These are phyloP conservation scores for Suhomyces wounanorum DNA, from an alignment of 1,139 yeast species.

Conservation along the genomic window DNA sequence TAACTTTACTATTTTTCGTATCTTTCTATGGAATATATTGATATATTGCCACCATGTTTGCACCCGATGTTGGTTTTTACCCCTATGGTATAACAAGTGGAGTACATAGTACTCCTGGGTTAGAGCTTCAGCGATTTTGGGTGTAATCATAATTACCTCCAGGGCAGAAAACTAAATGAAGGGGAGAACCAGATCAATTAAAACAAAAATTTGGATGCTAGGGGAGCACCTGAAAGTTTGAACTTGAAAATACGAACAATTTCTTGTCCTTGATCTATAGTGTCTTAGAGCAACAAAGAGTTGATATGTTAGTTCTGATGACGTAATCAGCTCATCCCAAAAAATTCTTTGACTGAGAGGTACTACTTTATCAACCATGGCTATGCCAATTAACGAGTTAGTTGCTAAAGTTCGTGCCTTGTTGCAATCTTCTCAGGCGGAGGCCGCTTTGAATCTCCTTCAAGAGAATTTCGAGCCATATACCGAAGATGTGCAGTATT, in stretches of 20 bases:
- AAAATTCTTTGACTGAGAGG: conserved; percentile 2
- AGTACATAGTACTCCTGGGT: conserved; percentile 54
- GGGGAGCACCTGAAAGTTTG: background rate
- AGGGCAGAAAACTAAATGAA: background rate
- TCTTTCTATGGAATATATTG: conserved; percentile 60
- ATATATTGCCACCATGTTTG: conserved; percentile 77
- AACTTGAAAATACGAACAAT: background rate
- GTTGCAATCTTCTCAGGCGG: conserved; percentile 42
- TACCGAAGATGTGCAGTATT: conserved; percentile 33
- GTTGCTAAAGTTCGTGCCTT: conserved; percentile 31
- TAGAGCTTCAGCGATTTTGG: background rate
- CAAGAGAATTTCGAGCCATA: conserved; percentile 31
- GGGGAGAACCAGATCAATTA: background rate
- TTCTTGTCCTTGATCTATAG: too few species aligned
- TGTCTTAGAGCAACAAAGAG: background rate
- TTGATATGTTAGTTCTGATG: conserved; percentile 3
- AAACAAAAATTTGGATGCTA: background rate
- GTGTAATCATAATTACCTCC: background rate
- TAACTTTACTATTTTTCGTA: conserved; percentile 41
- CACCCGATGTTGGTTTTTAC: conserved; percentile 74
- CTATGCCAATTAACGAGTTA: conserved; percentile 9
- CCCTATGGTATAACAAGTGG: conserved; percentile 67
- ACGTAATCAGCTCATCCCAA: conserved; percentile 14
- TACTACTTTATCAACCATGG: conserved; percentile 3
- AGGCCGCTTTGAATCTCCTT: conserved; percentile 41